These are phyloP conservation scores for Phytophthora macrochlamydospora DNA, from an alignment of 352 stramenopile genomes.

Conservation along the genomic window DNA sequence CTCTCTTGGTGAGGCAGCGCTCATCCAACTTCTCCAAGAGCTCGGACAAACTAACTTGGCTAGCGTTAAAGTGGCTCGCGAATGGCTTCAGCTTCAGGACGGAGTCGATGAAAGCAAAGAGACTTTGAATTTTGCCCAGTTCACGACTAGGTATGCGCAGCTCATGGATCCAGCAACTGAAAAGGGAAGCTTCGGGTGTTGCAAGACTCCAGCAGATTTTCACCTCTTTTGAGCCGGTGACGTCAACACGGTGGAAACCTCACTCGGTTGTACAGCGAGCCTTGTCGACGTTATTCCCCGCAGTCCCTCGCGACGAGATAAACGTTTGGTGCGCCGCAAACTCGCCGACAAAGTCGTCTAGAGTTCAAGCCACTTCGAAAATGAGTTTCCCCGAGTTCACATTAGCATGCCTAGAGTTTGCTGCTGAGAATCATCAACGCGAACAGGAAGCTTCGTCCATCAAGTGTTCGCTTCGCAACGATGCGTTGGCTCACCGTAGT, in stretches of 20 bases:
- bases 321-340: slow-evolving; percentile 38
- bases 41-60: slow-evolving; percentile 36
- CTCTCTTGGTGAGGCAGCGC: slow-evolving; percentile 43
- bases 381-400: slow-evolving; percentile 66
- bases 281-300: slow-evolving; percentile 38
- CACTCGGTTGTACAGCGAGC: slow-evolving; percentile 32
- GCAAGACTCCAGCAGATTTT: slow-evolving; percentile 45
- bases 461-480: slow-evolving; percentile 42
- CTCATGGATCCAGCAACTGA: slow-evolving; percentile 27
- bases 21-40: slow-evolving; percentile 36
- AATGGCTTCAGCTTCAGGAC: slow-evolving; percentile 29
- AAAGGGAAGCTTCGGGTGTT: slow-evolving; percentile 28
- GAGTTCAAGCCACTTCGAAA: slow-evolving; percentile 18
- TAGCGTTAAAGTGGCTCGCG: slow-evolving; percentile 23
- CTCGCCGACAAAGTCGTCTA: slow-evolving; percentile 15
- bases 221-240: slow-evolving; percentile 39
- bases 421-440: slow-evolving; percentile 24
- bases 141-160: slow-evolving; percentile 65
- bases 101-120: slow-evolving; percentile 5
- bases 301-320: slow-evolving; percentile 29
- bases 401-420: slow-evolving; percentile 62
- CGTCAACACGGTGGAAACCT: slow-evolving; percentile 38
- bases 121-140: slow-evolving; percentile 62
- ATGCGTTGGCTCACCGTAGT: slow-evolving; percentile 55
- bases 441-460: slow-evolving; percentile 27